A percentile compares a stretch with the other conserved stretches of the same genome.
Conservation (phyloP, 495 filamentous ascomycete species). For the Ramalina peruviana region DNA sequence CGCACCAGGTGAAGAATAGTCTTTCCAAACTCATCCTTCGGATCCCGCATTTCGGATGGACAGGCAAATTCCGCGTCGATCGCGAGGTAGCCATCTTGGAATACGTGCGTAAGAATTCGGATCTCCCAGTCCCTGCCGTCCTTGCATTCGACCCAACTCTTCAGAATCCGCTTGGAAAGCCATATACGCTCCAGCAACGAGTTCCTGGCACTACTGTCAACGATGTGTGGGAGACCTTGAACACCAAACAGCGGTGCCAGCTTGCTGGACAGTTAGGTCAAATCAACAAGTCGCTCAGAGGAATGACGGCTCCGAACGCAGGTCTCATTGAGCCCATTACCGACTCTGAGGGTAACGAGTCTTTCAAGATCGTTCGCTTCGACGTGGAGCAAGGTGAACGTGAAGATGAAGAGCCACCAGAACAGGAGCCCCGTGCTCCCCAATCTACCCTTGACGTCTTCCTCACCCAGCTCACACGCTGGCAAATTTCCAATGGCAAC, state of each 20-base stretch:
- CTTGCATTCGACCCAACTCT: background rate
- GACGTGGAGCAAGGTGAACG: background rate
- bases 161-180: slow-evolving; percentile 6
- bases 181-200: slow-evolving; percentile 10
- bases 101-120: slow-evolving; percentile 1
- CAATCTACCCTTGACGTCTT: background rate
- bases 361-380: slow-evolving; percentile 6
- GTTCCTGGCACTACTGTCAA: slow-evolving; percentile 6
- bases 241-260: slow-evolving; percentile 4
- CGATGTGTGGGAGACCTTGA: slow-evolving; percentile 3
- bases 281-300: background rate
- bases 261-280: background rate
- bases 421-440: too few species aligned
- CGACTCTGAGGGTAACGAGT: background rate
- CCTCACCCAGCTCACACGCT: background rate
- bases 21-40: slow-evolving; percentile 4
- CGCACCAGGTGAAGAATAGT: background rate
- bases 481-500: background rate
- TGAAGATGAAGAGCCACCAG: too few species aligned
- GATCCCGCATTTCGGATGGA: background rate
- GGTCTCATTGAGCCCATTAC: slow-evolving; percentile 1
- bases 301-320: slow-evolving; percentile 1
- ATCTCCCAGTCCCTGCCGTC: slow-evolving; percentile 2
- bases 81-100: slow-evolving; percentile 3
- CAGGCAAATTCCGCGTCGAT: background rate